Evolutionary conservation across 768 basidiomycete genomes (phyloP), one percentile per base, ranked within the genome.

Genomic region (Tylopilus cervinicoccineus): DNA sequence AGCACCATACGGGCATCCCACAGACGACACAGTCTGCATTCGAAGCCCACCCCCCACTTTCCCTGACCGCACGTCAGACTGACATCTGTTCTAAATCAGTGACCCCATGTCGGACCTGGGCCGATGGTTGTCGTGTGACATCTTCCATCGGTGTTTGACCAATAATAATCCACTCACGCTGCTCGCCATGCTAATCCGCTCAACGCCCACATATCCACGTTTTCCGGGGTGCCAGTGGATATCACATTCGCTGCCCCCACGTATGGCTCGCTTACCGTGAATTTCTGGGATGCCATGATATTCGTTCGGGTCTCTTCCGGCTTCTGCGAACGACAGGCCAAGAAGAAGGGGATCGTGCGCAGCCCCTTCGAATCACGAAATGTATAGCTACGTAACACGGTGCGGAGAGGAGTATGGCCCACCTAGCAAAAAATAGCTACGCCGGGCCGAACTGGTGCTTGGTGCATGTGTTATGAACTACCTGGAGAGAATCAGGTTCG

Each of bases 401-500:
- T 24, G 27, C 48, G 31, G 51, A 58, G 22, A 41, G 53, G 55
- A 34, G 34, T 38, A 31, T 28, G n/a, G 20, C 62, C 48, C 55
- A 78, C 79, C 72, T n/a, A 81, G 72, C n/a, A 80, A 81, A 65
- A 86, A 84, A 63, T 83, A 86, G 45, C 79, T 72, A 60, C 49
- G 33, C 57, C 23, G 47, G 37, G 17, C n/a, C n/a, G 26, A 39
- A 16, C 48, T 22, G 43, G 58, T 56, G 54, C 41, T 50, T 47
- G 43, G 33, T 29, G 8, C n/a, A 23, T 17, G 70, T 16, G 57
- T 64, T 52, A n/a, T n/a, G n/a, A n/a, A n/a, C n/a, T 60, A 81
- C 76, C 84, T 86, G 67, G 84, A 83, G 1, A 82, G 79, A 5
- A 84, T 81, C 38, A 88, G 75, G 66, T 86, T 88, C 17, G 72